These are phyloP conservation scores for Nyctanthes arbortristis DNA, from an alignment of 257 asterid genomes.

Conservation along the genomic window DNA sequence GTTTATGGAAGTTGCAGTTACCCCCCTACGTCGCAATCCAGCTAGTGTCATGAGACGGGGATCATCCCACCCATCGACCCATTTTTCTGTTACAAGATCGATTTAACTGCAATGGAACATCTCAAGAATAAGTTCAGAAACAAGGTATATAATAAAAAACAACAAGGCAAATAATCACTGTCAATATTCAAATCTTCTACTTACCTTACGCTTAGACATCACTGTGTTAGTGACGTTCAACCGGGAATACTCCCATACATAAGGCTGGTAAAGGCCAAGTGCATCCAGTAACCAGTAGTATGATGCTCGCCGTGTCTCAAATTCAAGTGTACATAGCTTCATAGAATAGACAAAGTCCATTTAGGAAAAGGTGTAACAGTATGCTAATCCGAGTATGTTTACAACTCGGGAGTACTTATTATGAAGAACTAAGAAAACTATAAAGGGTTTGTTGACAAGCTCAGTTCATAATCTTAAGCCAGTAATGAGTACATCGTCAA, in stretches of 20 bases:
- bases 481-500: not conserved
- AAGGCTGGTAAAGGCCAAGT: constrained; percentile 77
- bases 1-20: constrained; percentile 82
- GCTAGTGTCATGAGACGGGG: constrained; percentile 96
- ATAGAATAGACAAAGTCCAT: constrained; percentile 16
- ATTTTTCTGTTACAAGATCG: constrained; percentile 85
- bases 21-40: constrained; percentile 93
- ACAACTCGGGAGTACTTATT: not conserved
- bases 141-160: not conserved
- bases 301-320: constrained; percentile 94
- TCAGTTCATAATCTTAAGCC: not conserved
- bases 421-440: not conserved
- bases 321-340: constrained; percentile 95
- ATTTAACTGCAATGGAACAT: constrained; percentile 61
- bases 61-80: constrained; percentile 98
- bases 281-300: constrained; percentile 90
- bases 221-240: constrained; percentile 81
- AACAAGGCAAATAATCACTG: not conserved
- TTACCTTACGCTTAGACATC: constrained; percentile 95
- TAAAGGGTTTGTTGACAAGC: not conserved
- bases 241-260: constrained; percentile 93
- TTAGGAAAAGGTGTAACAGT: not conserved
- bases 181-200: constrained; percentile 13
- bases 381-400: constrained; percentile 1
- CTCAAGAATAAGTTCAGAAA: constrained; percentile 22